Percentiles rank a stretch among this genome's conserved stretches.
Evolutionary conservation across 2,329 filamentous ascomycete genomes (phyloP).

Genomic region (Pseudogymnoascus sp.): DNA sequence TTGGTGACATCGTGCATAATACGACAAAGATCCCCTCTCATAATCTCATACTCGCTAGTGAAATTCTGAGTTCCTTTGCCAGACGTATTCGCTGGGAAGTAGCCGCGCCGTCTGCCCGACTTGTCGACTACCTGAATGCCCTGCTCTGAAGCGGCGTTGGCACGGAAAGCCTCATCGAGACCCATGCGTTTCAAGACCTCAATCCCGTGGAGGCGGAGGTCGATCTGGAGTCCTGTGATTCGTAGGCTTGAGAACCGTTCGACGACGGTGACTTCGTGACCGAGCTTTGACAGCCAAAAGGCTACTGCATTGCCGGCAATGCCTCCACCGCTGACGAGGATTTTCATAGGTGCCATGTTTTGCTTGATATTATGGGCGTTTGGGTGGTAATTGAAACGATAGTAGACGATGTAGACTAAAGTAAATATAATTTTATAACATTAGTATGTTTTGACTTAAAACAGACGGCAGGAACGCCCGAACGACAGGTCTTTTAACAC

Average conservation of each 20-base stretch:
- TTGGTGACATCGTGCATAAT: slow-evolving; percentile 36
- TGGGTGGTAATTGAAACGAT: neutral
- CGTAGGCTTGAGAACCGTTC: slow-evolving; percentile 40
- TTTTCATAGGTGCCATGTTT: slow-evolving; percentile 22
- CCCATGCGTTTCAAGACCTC: slow-evolving; percentile 48
- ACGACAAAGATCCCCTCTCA: slow-evolving; percentile 37
- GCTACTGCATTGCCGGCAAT: slow-evolving; percentile 40
- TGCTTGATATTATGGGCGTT: neutral
- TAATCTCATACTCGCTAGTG: slow-evolving; percentile 42
- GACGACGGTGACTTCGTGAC: slow-evolving; percentile 35
- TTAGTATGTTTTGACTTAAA: neutral
- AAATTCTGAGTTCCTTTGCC: slow-evolving; percentile 28
- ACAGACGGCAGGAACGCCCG: neutral
- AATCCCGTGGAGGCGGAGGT: slow-evolving; percentile 47
- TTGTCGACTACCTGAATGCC: slow-evolving; percentile 41
- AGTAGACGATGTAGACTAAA: neutral
- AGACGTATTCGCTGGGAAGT: slow-evolving; percentile 33
- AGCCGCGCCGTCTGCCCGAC: slow-evolving; percentile 34
- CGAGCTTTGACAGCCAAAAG: slow-evolving; percentile 42
- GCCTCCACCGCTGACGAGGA: slow-evolving; percentile 34
- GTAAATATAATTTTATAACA: neutral
- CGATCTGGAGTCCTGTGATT: slow-evolving; percentile 46
- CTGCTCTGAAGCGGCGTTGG: slow-evolving; percentile 40
- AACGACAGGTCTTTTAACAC: neutral
- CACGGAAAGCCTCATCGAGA: slow-evolving; percentile 39